Base-by-base conservation (phyloP, 768 basidiomycete species). In the Leucosporidium yakuticum region DNA sequence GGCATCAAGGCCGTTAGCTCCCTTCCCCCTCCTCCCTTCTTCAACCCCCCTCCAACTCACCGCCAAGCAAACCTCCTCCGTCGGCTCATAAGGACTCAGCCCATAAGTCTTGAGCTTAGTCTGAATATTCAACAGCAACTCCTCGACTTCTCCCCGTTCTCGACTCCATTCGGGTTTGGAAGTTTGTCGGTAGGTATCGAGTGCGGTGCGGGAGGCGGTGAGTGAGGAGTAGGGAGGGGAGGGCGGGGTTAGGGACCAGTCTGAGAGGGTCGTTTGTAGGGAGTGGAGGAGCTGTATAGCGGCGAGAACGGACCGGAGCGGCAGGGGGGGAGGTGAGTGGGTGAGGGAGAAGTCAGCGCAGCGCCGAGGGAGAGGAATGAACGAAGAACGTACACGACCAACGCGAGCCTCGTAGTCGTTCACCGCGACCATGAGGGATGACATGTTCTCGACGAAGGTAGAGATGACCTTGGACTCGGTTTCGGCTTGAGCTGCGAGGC, bases 361-460 rank as follows among this genome's bases (percentile, higher is more conserved):
- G 39, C 11, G 39, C 11, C 14, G 5, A 39, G 6, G 15, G 12
- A 44, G 54, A 36, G 25, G 19, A 15, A 29, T 34, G 31, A 2
- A 7, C 20, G 4, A 29, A 17, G 17, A n/a, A 78, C 83, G 50
- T 74, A 91, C 90, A 50, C 85, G 81, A 59, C 84, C 83, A 61
- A 88, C 87, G 44, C 95, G 88, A 25, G 88, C 84, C 77, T 97
- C 94, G 75, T 97, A 99, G 77, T 97, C 94, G 74, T 93, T 94
- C 71, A 85, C 83, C 59, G 86, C 87, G 4, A 86, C 76, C 91
- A 93, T 93, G 15, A 93, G 87, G 4, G 89, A 90, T 74, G 89
- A 90, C 88, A 96, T 91, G 62, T 95, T 84, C 72, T 96, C 91
- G 0, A 91, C 92, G 75, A 98, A 98, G 77, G 95, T 95, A 78